Evolutionary conservation across 192 early-diverging fungal species (phyloP), one percentile per base, ranked within the genome.

Genomic region (Coemansia sp.): DNA sequence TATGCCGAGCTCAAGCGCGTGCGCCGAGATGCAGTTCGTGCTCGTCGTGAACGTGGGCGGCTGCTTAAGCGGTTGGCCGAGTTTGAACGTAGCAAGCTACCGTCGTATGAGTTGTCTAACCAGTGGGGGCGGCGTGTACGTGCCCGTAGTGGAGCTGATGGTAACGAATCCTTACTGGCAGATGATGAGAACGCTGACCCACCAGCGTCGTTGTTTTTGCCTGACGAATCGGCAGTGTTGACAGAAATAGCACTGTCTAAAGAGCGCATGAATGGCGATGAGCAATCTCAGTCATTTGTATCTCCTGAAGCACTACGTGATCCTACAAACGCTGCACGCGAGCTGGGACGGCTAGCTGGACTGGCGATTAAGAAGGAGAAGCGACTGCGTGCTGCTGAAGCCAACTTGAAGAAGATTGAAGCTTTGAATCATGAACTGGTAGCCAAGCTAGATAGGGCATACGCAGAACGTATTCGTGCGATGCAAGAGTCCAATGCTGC

Each of bases 21-120:
- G 6, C 68, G 74, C 15, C 28, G 53, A 14, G 64, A 65, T 7
- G 54, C 61, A 13, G 33, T 48, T 15, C 51, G 65, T 11, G 53
- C 58, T 3, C 65, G 62, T 40, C 57, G 56, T 20, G 64, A 72
- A 38, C 69, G 74, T 5, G 52, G 48, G 4, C 74, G 63, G 3
- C 14, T 78, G 53, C 50, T 78, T 51, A 62, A 59, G 64, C 68
- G 74, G 13, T 10, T 72, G 52, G 63, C 59, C n/a, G 47, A 78
- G 57, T 42, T 36, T 6, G 74, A 71, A 39, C 55, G 56, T 6
- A 55, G 56, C 57, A 67, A 66, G 45, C 56, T 78, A 38, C 74
- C 74, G 11, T 78, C 74, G 31, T 71, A 50, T 15, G 64, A 67
- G 54, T 56, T 78, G 30, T 72, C 74, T 0, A 38, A 59, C 7